Evolutionary conservation across 2,329 filamentous ascomycete genomes (phyloP), one percentile per base, ranked within the genome.

Genomic region (Colletotrichum magnum): DNA sequence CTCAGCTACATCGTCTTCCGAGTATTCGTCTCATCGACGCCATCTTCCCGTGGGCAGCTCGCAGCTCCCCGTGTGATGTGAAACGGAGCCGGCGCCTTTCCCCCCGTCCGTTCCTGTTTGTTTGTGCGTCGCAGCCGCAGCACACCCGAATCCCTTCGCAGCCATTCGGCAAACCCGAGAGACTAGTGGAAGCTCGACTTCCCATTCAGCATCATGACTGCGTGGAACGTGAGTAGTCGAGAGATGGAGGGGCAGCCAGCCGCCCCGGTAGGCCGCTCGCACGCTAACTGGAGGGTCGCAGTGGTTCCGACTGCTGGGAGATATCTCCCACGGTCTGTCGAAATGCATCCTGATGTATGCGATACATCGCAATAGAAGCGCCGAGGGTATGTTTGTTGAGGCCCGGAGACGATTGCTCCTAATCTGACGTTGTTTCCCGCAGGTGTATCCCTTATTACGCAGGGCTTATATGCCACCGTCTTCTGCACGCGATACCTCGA

Each of bases 271-370:
- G 9, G 5, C 4, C 24, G 18, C 32, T 10, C 32, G 32, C 32
- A 36, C 24, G 59, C 69, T 68, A 51, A 74, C 57, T 50, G 60
- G 6, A 52, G 16, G 32, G 32, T 7, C 63, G 5, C 56, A 90
- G 88, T 72, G 88, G 75, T 89, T 97, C 82, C 93, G 94, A 76
- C 88, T 97, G 76, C 80, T 94, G 75, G 95, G 89, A 78, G 95
- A 98, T 79, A 81, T 95, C 75, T 94, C 93, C 76, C 95, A 98
- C 79, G 89, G 94, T 53, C 85, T 90, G 57, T 96, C 94, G 66
- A 98, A 97, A 87, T 90, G 91, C 79, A 96, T 98, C 77, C 87
- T 98, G 75, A 94, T 98, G 82, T 93, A 91, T 84, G 91, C 94
- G 64, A 97, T 98, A 76, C 94, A 97, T 82, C 89, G 89, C 73